Percentiles rank a stretch among this genome's conserved stretches.
phyloP scores from a whole-genome alignment of 225 moss, liverwort and hornwort species.

The Straminergon stramineum region DNA sequence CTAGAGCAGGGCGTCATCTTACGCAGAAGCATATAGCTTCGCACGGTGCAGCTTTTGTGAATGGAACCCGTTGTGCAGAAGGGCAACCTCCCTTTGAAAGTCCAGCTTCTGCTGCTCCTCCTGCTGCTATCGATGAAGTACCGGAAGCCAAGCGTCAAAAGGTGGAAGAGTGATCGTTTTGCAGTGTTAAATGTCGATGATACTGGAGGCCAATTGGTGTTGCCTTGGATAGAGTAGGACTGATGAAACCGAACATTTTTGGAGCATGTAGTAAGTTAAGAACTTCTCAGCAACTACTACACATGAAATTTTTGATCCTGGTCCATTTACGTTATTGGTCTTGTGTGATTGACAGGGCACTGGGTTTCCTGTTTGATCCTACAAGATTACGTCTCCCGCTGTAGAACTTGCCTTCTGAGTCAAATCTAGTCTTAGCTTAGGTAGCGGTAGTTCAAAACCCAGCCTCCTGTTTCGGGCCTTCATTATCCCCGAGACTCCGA shows the following conservation, averaged over 20 bases:
- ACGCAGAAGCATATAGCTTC: constrained; percentile 68
- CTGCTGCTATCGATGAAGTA: background rate
- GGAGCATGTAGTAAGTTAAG: background rate
- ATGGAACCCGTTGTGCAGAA: constrained; percentile 43
- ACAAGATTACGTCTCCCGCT: background rate
- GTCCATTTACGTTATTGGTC: background rate
- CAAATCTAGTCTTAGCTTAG: background rate
- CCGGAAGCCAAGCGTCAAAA: constrained; percentile 50
- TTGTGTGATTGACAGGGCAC: background rate
- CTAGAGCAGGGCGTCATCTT: constrained; percentile 90
- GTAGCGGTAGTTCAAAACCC: background rate
- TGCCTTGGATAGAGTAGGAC: background rate
- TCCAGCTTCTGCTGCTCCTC: background rate
- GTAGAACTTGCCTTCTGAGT: background rate
- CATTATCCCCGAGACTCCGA: background rate
- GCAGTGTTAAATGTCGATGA: background rate
- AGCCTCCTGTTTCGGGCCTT: background rate
- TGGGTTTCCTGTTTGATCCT: background rate
- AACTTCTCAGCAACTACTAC: background rate
- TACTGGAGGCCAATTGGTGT: background rate
- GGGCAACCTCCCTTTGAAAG: constrained; percentile 27
- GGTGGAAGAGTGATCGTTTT: constrained; percentile 16
- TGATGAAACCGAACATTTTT: background rate
- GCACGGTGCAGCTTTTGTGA: constrained; percentile 50
- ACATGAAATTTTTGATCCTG: constrained; percentile 13